Percentiles rank a stretch among this genome's conserved stretches.
Evolutionary conservation across 176 grass and related monocot species (phyloP).

Genomic region (Metroxylon sagu): DNA sequence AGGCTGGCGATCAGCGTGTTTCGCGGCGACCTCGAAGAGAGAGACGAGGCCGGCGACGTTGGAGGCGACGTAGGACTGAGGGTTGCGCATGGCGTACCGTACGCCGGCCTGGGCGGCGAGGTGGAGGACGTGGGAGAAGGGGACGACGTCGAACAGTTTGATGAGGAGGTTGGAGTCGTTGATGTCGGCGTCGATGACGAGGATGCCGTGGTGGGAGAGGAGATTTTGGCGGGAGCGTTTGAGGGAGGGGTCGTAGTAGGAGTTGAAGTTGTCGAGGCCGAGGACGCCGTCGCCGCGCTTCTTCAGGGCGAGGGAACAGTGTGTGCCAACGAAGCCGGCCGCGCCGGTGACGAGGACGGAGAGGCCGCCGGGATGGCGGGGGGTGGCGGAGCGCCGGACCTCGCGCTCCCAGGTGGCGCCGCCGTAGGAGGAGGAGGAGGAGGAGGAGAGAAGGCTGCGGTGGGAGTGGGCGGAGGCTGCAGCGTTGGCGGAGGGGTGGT

Average conservation of each 20-base stretch:
- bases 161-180: conserved; percentile 51
- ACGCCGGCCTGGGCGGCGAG: conserved; percentile 94
- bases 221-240: conserved; percentile 69
- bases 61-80: conserved; percentile 84
- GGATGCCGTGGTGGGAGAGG: conserved; percentile 44
- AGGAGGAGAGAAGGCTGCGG: conserved; percentile 49
- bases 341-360: conserved; percentile 77
- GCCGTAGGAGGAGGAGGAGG: conserved; percentile 21
- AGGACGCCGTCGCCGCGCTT: conserved; percentile 77
- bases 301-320: conserved; percentile 70
- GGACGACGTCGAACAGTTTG: conserved; percentile 52
- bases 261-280: conserved; percentile 89
- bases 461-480: conserved; percentile 16
- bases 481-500: conserved; percentile 24
- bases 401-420: conserved; percentile 48
- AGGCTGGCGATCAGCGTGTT: conserved; percentile 85
- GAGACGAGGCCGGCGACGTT: conserved; percentile 82
- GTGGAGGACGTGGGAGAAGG: conserved; percentile 91
- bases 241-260: conserved; percentile 82
- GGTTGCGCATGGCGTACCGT: conserved; percentile 82
- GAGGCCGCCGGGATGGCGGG: conserved; percentile 33
- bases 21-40: conserved; percentile 64
- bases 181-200: conserved; percentile 83
- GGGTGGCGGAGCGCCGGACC: conserved; percentile 38
- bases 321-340: conserved; percentile 67